Evolutionary conservation across 2,329 filamentous ascomycete genomes (phyloP).

Genomic region (Hysterium pulicare): DNA sequence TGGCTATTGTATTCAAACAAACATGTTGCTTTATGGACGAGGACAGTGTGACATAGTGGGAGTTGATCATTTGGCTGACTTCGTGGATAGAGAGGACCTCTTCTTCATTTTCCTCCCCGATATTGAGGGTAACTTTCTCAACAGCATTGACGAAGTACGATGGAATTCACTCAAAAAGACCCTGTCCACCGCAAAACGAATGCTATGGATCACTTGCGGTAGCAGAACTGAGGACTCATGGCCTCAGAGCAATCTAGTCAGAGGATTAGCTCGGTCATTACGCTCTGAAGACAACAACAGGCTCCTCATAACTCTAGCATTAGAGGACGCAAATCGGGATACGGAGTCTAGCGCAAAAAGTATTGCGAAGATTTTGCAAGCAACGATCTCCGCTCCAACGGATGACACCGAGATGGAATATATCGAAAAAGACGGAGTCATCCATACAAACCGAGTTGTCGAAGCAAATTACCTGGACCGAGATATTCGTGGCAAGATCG

Average conservation of each 20-base stretch:
- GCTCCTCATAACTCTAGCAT: not conserved
- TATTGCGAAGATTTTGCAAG: no score
- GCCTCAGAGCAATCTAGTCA: not conserved
- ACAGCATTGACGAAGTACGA: not conserved
- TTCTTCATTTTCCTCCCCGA: slow-evolving; percentile 1
- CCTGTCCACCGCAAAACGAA: not conserved
- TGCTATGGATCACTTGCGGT: not conserved
- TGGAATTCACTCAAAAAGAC: not conserved
- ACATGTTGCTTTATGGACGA: no score
- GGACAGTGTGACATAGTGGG: no score
- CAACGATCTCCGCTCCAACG: no score
- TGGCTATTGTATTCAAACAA: no score
- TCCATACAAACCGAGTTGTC: not conserved
- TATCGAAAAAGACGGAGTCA: not conserved
- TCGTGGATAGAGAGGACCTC: not conserved
- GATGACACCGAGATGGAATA: no score
- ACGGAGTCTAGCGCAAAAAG: not conserved
- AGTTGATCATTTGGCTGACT: not conserved
- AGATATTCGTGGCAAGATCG: not conserved
- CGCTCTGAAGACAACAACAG: not conserved
- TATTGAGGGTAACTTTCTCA: not conserved
- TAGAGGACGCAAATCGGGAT: no score
- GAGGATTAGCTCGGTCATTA: not conserved
- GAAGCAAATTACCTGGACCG: no score
- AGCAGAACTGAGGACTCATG: not conserved